Base-by-base conservation (phyloP, 331 rosid species). In the Ulmus americana region DNA sequence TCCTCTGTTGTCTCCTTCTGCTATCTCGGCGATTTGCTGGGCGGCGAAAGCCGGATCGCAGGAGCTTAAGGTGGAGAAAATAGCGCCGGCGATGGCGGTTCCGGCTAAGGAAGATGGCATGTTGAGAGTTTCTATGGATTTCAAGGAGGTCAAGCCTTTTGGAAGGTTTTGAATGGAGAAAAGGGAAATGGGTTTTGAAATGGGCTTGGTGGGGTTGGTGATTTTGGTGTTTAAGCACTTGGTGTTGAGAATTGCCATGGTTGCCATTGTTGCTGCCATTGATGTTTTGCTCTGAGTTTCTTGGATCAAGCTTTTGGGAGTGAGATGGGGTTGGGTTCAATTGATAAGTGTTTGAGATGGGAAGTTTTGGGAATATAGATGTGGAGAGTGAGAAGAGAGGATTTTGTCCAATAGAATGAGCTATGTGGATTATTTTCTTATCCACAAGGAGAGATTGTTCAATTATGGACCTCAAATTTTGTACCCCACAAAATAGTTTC, bases 1-100 rank as follows among this genome's bases (percentile, higher is more conserved):
- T 1, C 98, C 98, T 4, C 97, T 86, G 91, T 77, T 92, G 59
- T 92, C 98, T 0, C 96, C 97, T n/a, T 81, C 97, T 0, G 95
- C 95, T 14, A 85, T 61, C 39, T 84, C 84, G 0, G 91, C 90
- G 8, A 88, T 71, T 46, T 92, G 97, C 15, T 88, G 96, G 8
- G 89, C 88, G 0, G 98, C 98, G 8, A 92, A 58, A 43, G 98
- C 97, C 0, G 97, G 77, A 6, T 89, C 95, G 9, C 65, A 64
- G 68, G 64, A 46, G 62, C 85, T 80, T 2, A 92, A 63, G 43
- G 95, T 63, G 0, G 97, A 80, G 39, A 89, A 87, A 43, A 89
- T 63, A 2, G 95, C 95, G 1, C 95, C 95, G 1, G 98, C 98
- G 0, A 91, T 62, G 63, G 96, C 97, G 7, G 84, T 64, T 7